A percentile compares a stretch with the other conserved stretches of the same genome.
Conservation (phyloP, 2,329 filamentous ascomycete genomes). For the Fusarium succisae region DNA sequence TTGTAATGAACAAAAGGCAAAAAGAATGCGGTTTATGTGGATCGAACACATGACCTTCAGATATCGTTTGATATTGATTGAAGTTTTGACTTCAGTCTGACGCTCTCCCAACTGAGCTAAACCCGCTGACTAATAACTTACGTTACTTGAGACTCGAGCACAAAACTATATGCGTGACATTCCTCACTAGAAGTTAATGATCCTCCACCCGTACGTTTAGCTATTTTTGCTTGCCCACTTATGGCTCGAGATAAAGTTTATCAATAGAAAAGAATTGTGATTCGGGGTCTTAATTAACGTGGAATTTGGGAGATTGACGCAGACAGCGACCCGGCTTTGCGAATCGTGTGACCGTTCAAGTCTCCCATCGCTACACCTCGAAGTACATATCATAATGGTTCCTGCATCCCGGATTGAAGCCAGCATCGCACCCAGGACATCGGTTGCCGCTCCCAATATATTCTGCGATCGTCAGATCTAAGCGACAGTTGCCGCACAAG, state of each 20-base stretch:
- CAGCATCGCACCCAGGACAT: slow-evolving; percentile 2
- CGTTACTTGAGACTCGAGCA: accelerated
- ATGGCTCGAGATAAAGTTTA: background rate
- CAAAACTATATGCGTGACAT: accelerated
- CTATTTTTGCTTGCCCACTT: background rate
- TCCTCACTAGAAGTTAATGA: accelerated
- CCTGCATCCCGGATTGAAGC: slow-evolving; percentile 19
- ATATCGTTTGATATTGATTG: slow-evolving; percentile 15
- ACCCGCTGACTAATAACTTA: slow-evolving; percentile 18
- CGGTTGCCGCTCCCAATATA: background rate
- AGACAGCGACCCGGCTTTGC: accelerated
- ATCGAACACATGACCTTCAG: slow-evolving; percentile 33
- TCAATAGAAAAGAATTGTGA: no score
- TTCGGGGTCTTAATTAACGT: background rate
- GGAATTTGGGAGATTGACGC: accelerated
- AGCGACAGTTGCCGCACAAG: slow-evolving; percentile 1
- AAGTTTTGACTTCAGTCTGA: slow-evolving; percentile 29
- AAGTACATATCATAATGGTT: slow-evolving; percentile 16
- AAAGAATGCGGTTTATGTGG: slow-evolving; percentile 16
- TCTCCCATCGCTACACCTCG: background rate
- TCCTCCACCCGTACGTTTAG: background rate
- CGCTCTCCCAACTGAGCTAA: slow-evolving; percentile 34
- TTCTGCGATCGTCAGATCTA: background rate
- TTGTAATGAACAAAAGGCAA: background rate
- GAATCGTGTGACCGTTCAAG: background rate